phyloP scores from a whole-genome alignment of 805 yeast genomes.

The Kurtzmaniella fragi region DNA sequence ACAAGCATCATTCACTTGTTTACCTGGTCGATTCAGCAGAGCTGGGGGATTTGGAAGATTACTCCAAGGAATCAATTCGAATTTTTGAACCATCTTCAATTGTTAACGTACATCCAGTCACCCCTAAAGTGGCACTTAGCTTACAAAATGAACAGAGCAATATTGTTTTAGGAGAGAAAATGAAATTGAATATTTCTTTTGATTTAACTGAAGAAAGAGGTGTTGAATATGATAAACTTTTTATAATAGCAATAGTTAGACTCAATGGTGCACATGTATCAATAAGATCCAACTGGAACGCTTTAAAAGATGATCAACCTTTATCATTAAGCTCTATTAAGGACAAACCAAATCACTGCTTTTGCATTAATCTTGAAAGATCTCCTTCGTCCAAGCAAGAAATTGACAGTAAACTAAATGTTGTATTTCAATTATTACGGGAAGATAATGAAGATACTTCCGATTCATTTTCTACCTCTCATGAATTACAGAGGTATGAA shows the following conservation, averaged over 20 bases:
- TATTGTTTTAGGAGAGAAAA: slow-evolving; percentile 27
- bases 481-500: slow-evolving; percentile 10
- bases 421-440: slow-evolving; percentile 22
- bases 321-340: slow-evolving; percentile 15
- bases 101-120: slow-evolving; percentile 16
- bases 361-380: slow-evolving; percentile 14
- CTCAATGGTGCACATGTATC: slow-evolving; percentile 1
- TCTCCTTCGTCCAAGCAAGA: slow-evolving; percentile 12
- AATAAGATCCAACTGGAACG: slow-evolving; percentile 28
- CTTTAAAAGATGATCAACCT: slow-evolving; percentile 36
- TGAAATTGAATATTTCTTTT: slow-evolving; percentile 7
- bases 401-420: slow-evolving; percentile 8
- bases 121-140: slow-evolving; percentile 18
- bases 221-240: not conserved
- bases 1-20: not conserved
- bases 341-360: slow-evolving; percentile 8
- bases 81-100: not conserved
- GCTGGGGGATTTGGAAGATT: not conserved
- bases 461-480: slow-evolving; percentile 3
- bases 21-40: not conserved
- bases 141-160: slow-evolving; percentile 7
- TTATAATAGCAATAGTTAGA: not conserved
- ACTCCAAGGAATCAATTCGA: not conserved
- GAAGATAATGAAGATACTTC: slow-evolving; percentile 11
- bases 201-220: not conserved